phyloP scores from a whole-genome alignment of 306 rosid genomes.

The Mimosa pudica region DNA sequence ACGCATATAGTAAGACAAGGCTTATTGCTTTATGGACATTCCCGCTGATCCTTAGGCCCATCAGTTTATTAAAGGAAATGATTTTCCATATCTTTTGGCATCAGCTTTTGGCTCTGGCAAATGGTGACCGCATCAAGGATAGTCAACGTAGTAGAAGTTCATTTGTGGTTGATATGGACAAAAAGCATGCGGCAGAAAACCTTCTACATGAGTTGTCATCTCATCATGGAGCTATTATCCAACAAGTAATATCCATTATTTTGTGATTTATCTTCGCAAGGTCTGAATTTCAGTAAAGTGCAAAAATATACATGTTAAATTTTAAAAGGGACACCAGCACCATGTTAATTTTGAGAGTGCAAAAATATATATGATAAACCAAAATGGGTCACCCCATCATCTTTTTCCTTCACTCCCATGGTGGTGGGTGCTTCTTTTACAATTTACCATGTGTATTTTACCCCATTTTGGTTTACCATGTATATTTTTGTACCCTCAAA shows the following conservation, averaged over 20 bases:
- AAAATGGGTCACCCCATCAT: too few relatives aligned
- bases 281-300: constrained; percentile 3
- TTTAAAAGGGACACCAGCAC: too few relatives aligned
- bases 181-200: constrained; percentile 87
- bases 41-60: background rate
- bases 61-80: background rate
- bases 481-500: too few relatives aligned
- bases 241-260: constrained; percentile 55
- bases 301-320: too few relatives aligned
- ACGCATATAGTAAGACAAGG: background rate
- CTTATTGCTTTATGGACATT: background rate
- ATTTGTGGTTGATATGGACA: constrained; percentile 92
- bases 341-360: too few relatives aligned
- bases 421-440: too few relatives aligned
- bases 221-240: constrained; percentile 68
- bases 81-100: constrained; percentile 9
- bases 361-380: too few relatives aligned
- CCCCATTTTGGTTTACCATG: too few relatives aligned
- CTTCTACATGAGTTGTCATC: constrained; percentile 71
- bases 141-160: constrained; percentile 85
- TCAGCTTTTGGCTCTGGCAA: constrained; percentile 86
- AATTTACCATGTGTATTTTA: too few relatives aligned
- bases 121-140: constrained; percentile 93
- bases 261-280: background rate
- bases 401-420: too few relatives aligned